A percentile compares a stretch with the other conserved stretches of the same genome.
These are phyloP conservation scores for Botrytis squamosa DNA, from an alignment of 2,329 filamentous ascomycete genomes.

Conservation along the genomic window DNA sequence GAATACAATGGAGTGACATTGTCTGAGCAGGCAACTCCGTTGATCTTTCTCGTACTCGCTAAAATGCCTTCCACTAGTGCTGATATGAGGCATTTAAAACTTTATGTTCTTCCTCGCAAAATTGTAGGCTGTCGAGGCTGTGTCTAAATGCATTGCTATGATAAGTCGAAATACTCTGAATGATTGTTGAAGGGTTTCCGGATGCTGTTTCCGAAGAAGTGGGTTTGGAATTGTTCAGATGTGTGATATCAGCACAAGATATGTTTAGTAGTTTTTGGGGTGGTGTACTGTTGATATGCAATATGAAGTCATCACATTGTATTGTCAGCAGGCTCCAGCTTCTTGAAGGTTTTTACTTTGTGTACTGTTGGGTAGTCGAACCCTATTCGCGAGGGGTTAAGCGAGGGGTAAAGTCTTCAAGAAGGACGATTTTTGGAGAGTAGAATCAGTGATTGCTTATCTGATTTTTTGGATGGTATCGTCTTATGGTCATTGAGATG, in stretches of 20 bases:
- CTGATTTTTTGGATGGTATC: accelerated
- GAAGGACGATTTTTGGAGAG: neutral
- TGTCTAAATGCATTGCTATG: neutral
- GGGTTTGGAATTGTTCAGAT: neutral
- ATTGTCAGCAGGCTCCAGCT: neutral
- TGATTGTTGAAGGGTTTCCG: neutral
- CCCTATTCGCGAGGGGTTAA: neutral
- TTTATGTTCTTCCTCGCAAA: neutral
- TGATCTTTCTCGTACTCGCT: neutral
- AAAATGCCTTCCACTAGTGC: neutral
- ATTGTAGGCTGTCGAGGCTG: neutral
- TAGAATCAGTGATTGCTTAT: neutral
- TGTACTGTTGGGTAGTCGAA: neutral
- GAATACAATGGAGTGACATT: neutral
- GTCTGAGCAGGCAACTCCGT: neutral
- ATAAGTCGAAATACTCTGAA: neutral
- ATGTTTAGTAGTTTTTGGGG: neutral
- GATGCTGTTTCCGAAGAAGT: neutral
- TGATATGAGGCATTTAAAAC: neutral
- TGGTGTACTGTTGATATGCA: neutral
- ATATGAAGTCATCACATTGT: neutral
- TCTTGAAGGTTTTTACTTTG: neutral
- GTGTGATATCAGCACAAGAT: neutral
- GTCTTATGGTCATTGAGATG: neutral
- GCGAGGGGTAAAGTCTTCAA: neutral